These are phyloP conservation scores for Misopates orontium DNA, from an alignment of 257 asterid genomes.

Conservation along the genomic window DNA sequence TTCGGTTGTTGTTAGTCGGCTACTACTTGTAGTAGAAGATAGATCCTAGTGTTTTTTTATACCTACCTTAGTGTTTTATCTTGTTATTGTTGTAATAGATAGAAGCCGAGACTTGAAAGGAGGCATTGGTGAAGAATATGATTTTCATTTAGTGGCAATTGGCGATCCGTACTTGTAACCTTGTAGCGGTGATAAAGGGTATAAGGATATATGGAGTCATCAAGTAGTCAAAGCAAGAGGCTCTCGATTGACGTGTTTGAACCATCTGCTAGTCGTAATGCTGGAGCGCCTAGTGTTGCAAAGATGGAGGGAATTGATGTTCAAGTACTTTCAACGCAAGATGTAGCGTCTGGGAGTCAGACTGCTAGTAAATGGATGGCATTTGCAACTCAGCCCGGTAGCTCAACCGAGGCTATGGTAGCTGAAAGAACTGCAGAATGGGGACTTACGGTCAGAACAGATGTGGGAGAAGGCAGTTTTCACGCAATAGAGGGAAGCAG, in stretches of 20 bases:
- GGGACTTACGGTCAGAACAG: slow-evolving; percentile 74
- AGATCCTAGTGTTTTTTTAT: neutral
- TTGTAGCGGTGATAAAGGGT: slow-evolving; percentile 1
- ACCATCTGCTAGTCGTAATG: slow-evolving; percentile 35
- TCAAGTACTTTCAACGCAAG: slow-evolving; percentile 34
- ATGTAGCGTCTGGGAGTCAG: slow-evolving; percentile 28
- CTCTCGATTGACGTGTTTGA: slow-evolving; percentile 55
- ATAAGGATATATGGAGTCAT: slow-evolving; percentile 44
- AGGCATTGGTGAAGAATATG: slow-evolving; percentile 15
- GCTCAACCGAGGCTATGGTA: slow-evolving; percentile 39
- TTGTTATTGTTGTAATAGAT: neutral
- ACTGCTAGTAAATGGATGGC: slow-evolving; percentile 74
- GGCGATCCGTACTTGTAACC: slow-evolving; percentile 26
- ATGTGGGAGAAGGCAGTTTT: slow-evolving; percentile 63
- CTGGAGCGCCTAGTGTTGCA: slow-evolving; percentile 26
- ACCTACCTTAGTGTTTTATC: neutral
- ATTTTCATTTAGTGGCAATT: slow-evolving; percentile 23
- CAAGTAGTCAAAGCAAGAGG: slow-evolving; percentile 29
- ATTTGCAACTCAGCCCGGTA: slow-evolving; percentile 37
- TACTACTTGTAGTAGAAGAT: neutral
- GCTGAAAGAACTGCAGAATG: slow-evolving; percentile 78
- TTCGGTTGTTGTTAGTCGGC: neutral
- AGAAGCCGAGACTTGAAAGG: no score
- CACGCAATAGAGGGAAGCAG: slow-evolving; percentile 34
- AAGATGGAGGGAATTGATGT: slow-evolving; percentile 33